A percentile compares a stretch with the other conserved stretches of the same genome.
Conservation (phyloP, 176 grass and related monocot species). For the Themeda triandra region DNA sequence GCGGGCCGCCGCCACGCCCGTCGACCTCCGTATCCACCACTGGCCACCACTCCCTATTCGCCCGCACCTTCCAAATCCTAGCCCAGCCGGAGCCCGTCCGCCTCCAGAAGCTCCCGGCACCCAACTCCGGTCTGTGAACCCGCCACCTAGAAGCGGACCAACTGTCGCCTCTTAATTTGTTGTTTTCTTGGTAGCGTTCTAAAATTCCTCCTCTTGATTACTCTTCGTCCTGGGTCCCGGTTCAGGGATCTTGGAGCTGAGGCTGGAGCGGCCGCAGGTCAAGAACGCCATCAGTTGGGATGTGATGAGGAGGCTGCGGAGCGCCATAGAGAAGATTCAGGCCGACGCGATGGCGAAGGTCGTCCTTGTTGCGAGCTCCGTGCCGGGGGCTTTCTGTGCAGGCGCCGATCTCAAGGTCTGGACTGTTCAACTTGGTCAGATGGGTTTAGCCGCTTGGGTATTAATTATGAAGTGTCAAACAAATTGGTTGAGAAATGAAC, state of each 20-base stretch:
- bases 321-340: constrained; percentile 39
- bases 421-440: background rate
- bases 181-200: background rate
- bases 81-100: constrained; percentile 39
- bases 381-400: constrained; percentile 72
- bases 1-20: background rate
- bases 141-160: background rate
- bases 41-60: background rate
- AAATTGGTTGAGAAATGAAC: background rate
- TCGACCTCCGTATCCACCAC: background rate
- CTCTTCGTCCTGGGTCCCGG: background rate
- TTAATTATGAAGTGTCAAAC: too few species aligned
- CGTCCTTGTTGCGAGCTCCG: constrained; percentile 73
- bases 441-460: background rate
- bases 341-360: constrained; percentile 56
- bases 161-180: background rate
- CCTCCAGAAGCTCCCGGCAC: constrained; percentile 46
- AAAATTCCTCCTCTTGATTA: background rate
- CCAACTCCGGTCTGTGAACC: constrained; percentile 45
- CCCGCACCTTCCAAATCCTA: constrained; percentile 33
- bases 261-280: constrained; percentile 54
- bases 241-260: constrained; percentile 74
- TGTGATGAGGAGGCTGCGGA: constrained; percentile 44
- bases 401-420: constrained; percentile 87
- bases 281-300: constrained; percentile 90